phyloP scores from a whole-genome alignment of 1,284 basidiomycete genomes.

The Thecaphora thlaspeos region DNA sequence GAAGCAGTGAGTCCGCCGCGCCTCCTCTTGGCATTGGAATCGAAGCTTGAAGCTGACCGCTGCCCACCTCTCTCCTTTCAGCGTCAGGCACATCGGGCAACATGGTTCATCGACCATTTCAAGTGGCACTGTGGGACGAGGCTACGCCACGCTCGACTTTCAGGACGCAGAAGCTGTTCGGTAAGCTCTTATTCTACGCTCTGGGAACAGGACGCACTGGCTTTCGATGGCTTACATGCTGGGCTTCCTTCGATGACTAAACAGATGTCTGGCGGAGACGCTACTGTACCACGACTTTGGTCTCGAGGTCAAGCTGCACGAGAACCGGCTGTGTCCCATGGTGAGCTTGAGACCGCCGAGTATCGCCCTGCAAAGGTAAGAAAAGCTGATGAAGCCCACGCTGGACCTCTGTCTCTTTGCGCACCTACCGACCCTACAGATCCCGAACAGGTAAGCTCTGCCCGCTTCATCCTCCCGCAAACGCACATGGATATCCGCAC shows the following conservation, averaged over 20 bases:
- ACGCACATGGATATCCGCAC: too few relatives aligned
- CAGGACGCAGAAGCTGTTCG: slow-evolving; percentile 20
- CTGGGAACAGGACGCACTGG: too few relatives aligned
- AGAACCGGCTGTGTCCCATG: slow-evolving; percentile 18
- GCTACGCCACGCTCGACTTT: slow-evolving; percentile 29
- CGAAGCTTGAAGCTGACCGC: neutral
- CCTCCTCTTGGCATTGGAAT: neutral
- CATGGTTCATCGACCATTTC: too few relatives aligned
- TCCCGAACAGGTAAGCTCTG: slow-evolving; percentile 13
- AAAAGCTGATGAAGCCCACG: too few relatives aligned
- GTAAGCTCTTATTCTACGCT: neutral
- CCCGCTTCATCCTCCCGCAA: too few relatives aligned
- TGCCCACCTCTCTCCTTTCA: too few relatives aligned
- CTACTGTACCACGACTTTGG: slow-evolving; percentile 24
- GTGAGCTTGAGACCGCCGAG: too few relatives aligned
- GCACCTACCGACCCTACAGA: slow-evolving; percentile 1
- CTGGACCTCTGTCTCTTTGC: too few relatives aligned
- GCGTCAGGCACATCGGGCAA: too few relatives aligned
- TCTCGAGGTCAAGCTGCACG: slow-evolving; percentile 8
- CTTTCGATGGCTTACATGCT: too few relatives aligned
- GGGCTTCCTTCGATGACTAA: too few relatives aligned
- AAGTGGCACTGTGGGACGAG: slow-evolving; percentile 21
- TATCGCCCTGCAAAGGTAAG: too few relatives aligned
- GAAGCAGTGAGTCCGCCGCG: slow-evolving; percentile 6
- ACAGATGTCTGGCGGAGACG: slow-evolving; percentile 19